Evolutionary conservation across 1,139 yeast species (phyloP), one percentile per base, ranked within the genome.

Genomic region (Zygoascus meyerae): DNA sequence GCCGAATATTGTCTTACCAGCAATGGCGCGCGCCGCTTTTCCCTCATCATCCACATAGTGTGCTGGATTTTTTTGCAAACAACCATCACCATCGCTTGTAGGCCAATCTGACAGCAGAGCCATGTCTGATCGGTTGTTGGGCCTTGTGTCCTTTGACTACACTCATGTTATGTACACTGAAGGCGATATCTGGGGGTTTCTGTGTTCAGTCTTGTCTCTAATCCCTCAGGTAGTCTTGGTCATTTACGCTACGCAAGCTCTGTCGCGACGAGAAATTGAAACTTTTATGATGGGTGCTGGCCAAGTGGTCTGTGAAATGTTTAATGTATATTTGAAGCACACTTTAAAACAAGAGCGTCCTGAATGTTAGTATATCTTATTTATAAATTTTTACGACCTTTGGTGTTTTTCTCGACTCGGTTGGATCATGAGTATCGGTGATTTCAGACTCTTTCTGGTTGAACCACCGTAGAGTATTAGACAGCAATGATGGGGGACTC

Each of bases 211-310:
- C 46, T 74, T 86, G 48, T 83, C 97, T 14, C 72, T 92, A 34
- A 70, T 83, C n/a, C 98, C 98, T 1, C 84, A 90, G 45, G 78
- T 83, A 42, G 72, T 87, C 34, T 74, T 90, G 68, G 79, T 86
- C 21, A 85, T 85, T 58, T 84, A 90, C 60, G 77, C 87, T 28
- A 79, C 95, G 9, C 84, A 95, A 86, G 84, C 89, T 58, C 70
- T 89, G 38, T 68, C 83, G 10, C 77, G 95, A 0, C 70, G 97
- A 47, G 97, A 92, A 60, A 74, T 86, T 30, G 96, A 90, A 62
- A 86, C 95, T 0, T 81, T 87, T 17, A 69, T 87, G 44, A 75
- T 86, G 57, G 92, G 92, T 0, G 85, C 77, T 1, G 98, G 98
- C 3, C 98, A 92, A 59, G 78, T 90, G 15, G 70, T 74, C 9